A percentile compares a stretch with the other conserved stretches of the same genome.
phyloP scores from a whole-genome alignment of 2,329 filamentous ascomycete genomes.

The Pezicula rhizophila region DNA sequence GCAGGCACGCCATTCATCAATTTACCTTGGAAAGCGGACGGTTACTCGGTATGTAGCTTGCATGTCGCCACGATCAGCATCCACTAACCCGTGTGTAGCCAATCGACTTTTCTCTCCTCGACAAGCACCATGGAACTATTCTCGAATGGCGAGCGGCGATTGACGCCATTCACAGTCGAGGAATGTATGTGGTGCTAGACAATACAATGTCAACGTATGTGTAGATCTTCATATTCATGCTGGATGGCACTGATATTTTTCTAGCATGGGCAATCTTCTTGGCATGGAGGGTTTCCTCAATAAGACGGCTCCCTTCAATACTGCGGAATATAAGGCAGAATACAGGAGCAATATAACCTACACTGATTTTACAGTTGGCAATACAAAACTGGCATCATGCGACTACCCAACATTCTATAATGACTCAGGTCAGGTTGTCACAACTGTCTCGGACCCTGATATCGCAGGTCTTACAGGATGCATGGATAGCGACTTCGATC shows the following conservation, averaged over 20 bases:
- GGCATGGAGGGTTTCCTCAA: neutral
- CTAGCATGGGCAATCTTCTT: slow-evolving; percentile 1
- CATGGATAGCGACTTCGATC: slow-evolving; percentile 58
- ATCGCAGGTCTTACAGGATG: slow-evolving; percentile 44
- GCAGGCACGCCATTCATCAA: slow-evolving; percentile 58
- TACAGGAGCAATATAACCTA: neutral
- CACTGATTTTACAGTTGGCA: neutral
- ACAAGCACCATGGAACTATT: slow-evolving; percentile 55
- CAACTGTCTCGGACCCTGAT: slow-evolving; percentile 38
- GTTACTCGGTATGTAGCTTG: slow-evolving; percentile 33
- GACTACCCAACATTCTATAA: slow-evolving; percentile 57
- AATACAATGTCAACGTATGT: slow-evolving; percentile 59
- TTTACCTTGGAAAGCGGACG: slow-evolving; percentile 55
- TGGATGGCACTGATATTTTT: neutral
- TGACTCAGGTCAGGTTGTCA: slow-evolving; percentile 41
- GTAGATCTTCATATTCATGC: slow-evolving; percentile 14
- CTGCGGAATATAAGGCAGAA: slow-evolving; percentile 47
- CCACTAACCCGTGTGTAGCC: slow-evolving; percentile 17
- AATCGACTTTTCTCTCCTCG: slow-evolving; percentile 55
- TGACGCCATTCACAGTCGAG: slow-evolving; percentile 50
- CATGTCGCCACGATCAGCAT: neutral
- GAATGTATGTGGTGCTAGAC: slow-evolving; percentile 61
- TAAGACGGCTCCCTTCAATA: slow-evolving; percentile 41
- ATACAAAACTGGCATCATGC: slow-evolving; percentile 43
- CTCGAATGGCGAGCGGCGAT: slow-evolving; percentile 50